Evolutionary conservation across 2,329 filamentous ascomycete genomes (phyloP).

Genomic region (Hypoxylon sp.): DNA sequence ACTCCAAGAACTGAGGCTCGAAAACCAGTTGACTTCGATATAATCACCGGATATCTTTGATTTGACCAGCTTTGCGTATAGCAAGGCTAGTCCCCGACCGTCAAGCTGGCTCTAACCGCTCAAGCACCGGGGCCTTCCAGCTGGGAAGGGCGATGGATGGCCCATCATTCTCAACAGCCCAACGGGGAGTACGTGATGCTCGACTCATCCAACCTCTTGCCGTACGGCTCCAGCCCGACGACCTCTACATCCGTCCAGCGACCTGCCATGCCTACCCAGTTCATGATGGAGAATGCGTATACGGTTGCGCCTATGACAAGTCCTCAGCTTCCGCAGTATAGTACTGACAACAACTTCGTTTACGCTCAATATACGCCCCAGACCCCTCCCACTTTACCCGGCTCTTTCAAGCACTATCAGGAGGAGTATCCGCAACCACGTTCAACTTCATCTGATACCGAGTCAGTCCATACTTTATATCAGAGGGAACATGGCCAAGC

Average conservation of each 20-base stretch:
- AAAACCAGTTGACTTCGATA: constrained; percentile 11
- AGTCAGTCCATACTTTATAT: constrained; percentile 39
- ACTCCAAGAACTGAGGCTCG: not conserved
- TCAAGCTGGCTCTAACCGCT: constrained; percentile 62
- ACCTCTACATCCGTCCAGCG: constrained; percentile 57
- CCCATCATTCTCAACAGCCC: constrained; percentile 63
- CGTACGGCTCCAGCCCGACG: constrained; percentile 61
- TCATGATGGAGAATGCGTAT: constrained; percentile 60
- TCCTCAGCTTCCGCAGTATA: constrained; percentile 58
- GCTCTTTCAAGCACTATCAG: constrained; percentile 48
- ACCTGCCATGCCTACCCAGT: constrained; percentile 60
- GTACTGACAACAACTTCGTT: constrained; percentile 56
- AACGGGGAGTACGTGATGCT: constrained; percentile 61
- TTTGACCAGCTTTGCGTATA: constrained; percentile 47
- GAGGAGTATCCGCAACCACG: constrained; percentile 46
- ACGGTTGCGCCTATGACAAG: constrained; percentile 57
- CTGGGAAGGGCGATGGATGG: constrained; percentile 66
- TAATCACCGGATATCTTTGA: not conserved
- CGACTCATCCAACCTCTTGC: constrained; percentile 60
- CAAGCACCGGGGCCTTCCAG: constrained; percentile 58
- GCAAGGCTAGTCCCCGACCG: constrained; percentile 50
- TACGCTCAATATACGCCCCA: constrained; percentile 57
- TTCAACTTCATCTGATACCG: constrained; percentile 48
- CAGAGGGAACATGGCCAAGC: constrained; percentile 39
- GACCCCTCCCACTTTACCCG: constrained; percentile 42